Percentiles rank a stretch among this genome's conserved stretches.
Evolutionary conservation across 306 rosid species (phyloP).

Genomic region (Alnus glutinosa): DNA sequence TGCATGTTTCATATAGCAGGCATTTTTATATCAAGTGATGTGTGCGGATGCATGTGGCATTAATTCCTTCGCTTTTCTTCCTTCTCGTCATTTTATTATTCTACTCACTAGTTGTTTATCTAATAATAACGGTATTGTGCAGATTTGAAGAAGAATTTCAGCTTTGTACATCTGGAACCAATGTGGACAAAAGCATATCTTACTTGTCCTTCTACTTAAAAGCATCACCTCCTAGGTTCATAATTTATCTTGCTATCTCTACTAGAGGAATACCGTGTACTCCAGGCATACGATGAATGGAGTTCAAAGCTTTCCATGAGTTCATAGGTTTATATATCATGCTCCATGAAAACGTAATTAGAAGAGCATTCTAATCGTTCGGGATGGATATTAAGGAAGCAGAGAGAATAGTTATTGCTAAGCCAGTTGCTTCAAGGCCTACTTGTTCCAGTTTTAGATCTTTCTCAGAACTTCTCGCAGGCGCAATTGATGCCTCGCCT

Average conservation of each 20-base stretch:
- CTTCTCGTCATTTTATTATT: not conserved
- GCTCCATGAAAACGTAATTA: constrained; percentile 6
- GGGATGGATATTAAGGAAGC: constrained; percentile 78
- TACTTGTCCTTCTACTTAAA: not conserved
- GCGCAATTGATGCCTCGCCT: constrained; percentile 69
- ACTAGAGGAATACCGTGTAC: constrained; percentile 1
- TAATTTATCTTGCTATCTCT: not conserved
- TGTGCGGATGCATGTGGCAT: not conserved
- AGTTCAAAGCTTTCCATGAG: constrained; percentile 6
- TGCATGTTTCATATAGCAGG: not conserved
- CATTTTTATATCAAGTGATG: not conserved
- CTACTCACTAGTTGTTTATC: not conserved
- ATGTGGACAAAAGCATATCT: not conserved
- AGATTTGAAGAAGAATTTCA: not conserved
- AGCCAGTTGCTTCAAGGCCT: constrained; percentile 95
- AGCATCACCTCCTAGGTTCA: not conserved
- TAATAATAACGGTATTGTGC: not conserved
- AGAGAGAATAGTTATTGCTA: constrained; percentile 70
- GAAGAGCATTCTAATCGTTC: constrained; percentile 1
- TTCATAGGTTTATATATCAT: constrained; percentile 11
- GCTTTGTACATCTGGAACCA: not conserved
- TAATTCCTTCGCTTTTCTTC: not conserved
- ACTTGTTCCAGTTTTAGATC: constrained; percentile 69
- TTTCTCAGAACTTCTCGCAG: constrained; percentile 87
- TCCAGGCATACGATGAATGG: constrained; percentile 8